A percentile compares a stretch with the other conserved stretches of the same genome.
Evolutionary conservation across 208 protist species (phyloP).

Genomic region (Zelonia costaricensis): DNA sequence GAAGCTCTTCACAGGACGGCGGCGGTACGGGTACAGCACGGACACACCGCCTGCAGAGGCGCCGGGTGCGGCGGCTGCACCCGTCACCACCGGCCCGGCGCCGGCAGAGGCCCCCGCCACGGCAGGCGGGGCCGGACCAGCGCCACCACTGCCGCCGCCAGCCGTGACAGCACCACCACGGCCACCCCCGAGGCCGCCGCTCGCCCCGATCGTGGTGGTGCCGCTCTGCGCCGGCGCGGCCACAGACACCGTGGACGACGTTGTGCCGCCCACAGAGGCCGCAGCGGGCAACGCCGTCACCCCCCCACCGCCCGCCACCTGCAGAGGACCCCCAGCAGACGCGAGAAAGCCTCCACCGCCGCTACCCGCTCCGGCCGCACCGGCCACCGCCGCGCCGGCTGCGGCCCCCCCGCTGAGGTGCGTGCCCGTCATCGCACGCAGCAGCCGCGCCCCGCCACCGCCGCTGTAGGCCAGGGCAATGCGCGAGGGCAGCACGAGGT

Average conservation of each 20-base stretch:
- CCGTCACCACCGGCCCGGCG: background rate
- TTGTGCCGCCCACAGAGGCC: background rate
- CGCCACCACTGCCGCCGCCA: background rate
- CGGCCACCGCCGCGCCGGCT: background rate
- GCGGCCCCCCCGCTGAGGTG: slow-evolving; percentile 8
- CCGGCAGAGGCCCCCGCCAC: background rate
- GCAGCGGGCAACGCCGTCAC: background rate
- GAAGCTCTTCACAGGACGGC: slow-evolving; percentile 27
- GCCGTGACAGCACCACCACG: background rate
- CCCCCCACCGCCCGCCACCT: too few species aligned
- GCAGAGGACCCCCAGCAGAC: too few species aligned
- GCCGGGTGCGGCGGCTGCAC: too few species aligned
- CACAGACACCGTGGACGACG: slow-evolving; percentile 3
- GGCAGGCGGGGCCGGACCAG: background rate
- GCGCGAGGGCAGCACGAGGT: slow-evolving; percentile 21
- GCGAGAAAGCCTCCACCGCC: background rate
- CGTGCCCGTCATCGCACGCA: slow-evolving; percentile 11
- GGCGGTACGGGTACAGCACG: slow-evolving; percentile 13
- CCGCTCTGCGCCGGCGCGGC: background rate
- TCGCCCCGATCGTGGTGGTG: background rate
- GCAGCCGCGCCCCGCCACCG: slow-evolving; percentile 12
- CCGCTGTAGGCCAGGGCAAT: slow-evolving; percentile 22
- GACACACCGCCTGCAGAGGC: too few species aligned
- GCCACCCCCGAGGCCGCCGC: too few species aligned
- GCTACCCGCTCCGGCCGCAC: background rate